Evolutionary conservation across 1,284 basidiomycete genomes (phyloP).

Genomic region (Microbotryomycetes sp.): DNA sequence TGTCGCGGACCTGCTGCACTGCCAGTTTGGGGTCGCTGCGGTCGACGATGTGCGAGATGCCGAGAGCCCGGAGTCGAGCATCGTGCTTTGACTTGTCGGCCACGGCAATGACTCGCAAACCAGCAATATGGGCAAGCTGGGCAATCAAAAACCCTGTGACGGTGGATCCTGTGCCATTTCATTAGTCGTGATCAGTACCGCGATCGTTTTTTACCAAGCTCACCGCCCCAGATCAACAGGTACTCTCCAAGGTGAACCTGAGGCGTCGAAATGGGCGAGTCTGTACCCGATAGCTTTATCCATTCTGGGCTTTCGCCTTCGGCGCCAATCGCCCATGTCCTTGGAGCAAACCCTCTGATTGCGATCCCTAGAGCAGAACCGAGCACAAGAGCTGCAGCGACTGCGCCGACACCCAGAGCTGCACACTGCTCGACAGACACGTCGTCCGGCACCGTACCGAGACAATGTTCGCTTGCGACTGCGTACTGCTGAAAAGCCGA

Average conservation of each 20-base stretch:
- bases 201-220: background rate
- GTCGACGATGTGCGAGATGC: constrained; percentile 13
- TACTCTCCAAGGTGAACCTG: constrained; percentile 1
- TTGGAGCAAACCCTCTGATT: constrained; percentile 9
- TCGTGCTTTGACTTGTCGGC: constrained; percentile 2
- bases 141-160: constrained; percentile 6
- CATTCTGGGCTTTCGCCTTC: constrained; percentile 10
- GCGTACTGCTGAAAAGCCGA: constrained; percentile 15
- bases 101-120: constrained; percentile 11
- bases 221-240: constrained; percentile 19
- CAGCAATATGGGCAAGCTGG: constrained; percentile 6
- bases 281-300: background rate
- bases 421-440: constrained; percentile 6
- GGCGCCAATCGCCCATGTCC: constrained; percentile 2
- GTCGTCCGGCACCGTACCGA: constrained; percentile 2
- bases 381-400: constrained; percentile 9
- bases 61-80: background rate
- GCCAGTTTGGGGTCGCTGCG: constrained; percentile 5
- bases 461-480: constrained; percentile 8
- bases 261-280: background rate
- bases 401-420: constrained; percentile 10
- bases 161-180: background rate
- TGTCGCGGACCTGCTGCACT: background rate
- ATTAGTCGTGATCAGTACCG: background rate
- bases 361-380: constrained; percentile 6